Evolutionary conservation across 805 yeast genomes (phyloP), one percentile per base, ranked within the genome.

Genomic region (Crinitomyces ghanaensis): DNA sequence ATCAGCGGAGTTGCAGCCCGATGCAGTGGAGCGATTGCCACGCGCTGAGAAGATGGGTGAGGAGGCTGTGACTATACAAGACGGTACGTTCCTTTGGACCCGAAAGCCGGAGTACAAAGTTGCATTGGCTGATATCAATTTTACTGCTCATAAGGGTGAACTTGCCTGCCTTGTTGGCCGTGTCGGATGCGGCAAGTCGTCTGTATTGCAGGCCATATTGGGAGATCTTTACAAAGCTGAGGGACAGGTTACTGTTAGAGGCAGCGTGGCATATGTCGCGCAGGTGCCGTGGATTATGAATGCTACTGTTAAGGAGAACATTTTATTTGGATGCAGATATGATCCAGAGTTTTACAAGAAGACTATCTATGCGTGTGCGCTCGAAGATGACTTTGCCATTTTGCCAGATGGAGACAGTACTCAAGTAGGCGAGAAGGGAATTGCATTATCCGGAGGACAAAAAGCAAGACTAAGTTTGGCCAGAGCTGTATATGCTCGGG

Each of bases 231-330:
- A 78, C 54, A 77, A 79, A 54, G 65, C 74, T 13, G 68, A 71
- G 33, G 97, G 97, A 27, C 59, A 68, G 14, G 86, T 81, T 4
- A 62, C 63, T 12, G 70, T 77, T 7, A 77, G 70, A 50, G 97
- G 96, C 26, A 65, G 70, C 30, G 65, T 82, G 22, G 96, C 96
- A 0, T 88, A 86, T 54, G 94, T 80, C 26, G 76, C 94, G 35
- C 85, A 84, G 14, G 75, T 80, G 25, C 93, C 98, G 1, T 91
- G 98, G 98, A 85, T 91, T 42, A 79, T 85, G 80, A 91, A 91
- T 53, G 97, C 94, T 22, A 67, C 93, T 3, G 88, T 91, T 4
- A 68, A 70, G 47, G 84, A 78, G 12, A 82, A 82, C 49, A 80
- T 82, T 34, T 32, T 66, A 9, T 83, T 82, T 57, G 93, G 93